A percentile compares a stretch with the other conserved stretches of the same genome.
Evolutionary conservation across 2,329 filamentous ascomycete species (phyloP).

Genomic region (Atkinsonella texensis): DNA sequence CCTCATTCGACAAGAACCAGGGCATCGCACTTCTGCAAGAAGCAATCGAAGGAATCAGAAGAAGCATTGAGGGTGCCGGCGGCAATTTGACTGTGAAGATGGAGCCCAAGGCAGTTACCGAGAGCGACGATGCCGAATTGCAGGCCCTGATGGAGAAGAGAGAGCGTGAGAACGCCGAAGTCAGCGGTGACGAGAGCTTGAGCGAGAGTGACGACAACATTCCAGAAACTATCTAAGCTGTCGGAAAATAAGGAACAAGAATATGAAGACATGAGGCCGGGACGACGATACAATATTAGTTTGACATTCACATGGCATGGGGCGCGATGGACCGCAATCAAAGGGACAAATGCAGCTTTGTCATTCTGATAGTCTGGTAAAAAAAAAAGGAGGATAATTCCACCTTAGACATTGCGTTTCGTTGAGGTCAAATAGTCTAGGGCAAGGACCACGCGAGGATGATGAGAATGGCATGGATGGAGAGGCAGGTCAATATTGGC

Average conservation of each 20-base stretch:
- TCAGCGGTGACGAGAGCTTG: conserved; percentile 93
- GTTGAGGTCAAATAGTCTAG: neutral
- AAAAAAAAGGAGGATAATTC: neutral
- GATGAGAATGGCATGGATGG: neutral
- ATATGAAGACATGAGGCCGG: neutral
- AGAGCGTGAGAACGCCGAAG: conserved; percentile 93
- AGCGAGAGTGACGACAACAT: conserved; percentile 87
- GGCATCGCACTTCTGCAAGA: conserved; percentile 79
- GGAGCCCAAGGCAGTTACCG: conserved; percentile 97
- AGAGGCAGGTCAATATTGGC: conserved; percentile 1
- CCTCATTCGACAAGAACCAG: conserved; percentile 82
- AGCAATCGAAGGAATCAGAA: conserved; percentile 77
- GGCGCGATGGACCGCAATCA: neutral
- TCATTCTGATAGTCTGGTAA: neutral
- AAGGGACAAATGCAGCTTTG: neutral
- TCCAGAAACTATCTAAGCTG: conserved; percentile 26
- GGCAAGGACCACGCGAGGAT: neutral
- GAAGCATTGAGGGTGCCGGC: conserved; percentile 64
- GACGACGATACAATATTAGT: neutral
- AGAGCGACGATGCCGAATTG: conserved; percentile 93
- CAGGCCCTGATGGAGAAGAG: conserved; percentile 99
- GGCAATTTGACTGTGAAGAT: conserved; percentile 87
- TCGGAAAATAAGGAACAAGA: neutral
- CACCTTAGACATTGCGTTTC: neutral
- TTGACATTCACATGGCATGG: neutral